Base-by-base conservation (phyloP, 2,329 filamentous ascomycete species). In the Parastagonospora avenae region DNA sequence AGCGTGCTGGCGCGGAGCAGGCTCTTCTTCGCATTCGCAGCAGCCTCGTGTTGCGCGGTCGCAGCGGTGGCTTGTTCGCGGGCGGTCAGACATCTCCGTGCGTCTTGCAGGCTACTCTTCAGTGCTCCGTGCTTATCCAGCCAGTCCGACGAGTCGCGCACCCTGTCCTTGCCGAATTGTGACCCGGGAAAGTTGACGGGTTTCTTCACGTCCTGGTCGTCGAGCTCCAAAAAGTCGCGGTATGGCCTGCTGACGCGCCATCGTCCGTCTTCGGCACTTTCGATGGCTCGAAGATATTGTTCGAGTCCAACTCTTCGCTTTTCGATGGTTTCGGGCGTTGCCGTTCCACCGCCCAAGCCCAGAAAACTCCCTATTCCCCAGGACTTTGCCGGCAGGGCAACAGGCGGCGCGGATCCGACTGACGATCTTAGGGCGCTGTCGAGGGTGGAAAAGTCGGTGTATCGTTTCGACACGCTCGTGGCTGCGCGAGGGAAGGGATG, bases 381-480 rank as follows among this genome's bases (percentile, higher is more conserved):
- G 40, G 86, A 85, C 70, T 94, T 94, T 11, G 77, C 77, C 1
- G 90, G 90, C 2, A 93, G 79, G 0, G 87, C 76, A 1, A 79
- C 77, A 0, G 90, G 90, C 7, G 90, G 89, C 15, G 88, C 72
- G 16, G 78, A 68, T 62, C 85, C 85, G 49, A 87, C 82, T 42
- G 85, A 77, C 35, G 81, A 76, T 15, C 80, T 79, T 8, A 95
- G 81, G 4, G 82, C 75, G 28, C 78, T 72, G 75, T 94, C 85
- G 12, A 95, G 84, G 40, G 79, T 72, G 48, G 79, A 77, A 68
- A 94, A 94, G 70, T 94, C 90, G 46, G 87, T 91, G 79, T 93
- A 95, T 64, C 90, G 88, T 74, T 92, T 93, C 66, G 87, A 85
- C 4, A 92, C 80, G 58, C 89, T 87, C 63, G 88, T 89, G 4